These are phyloP conservation scores for Kluyveromyces lactis DNA, from an alignment of 805 yeast genomes.

Conservation along the genomic window DNA sequence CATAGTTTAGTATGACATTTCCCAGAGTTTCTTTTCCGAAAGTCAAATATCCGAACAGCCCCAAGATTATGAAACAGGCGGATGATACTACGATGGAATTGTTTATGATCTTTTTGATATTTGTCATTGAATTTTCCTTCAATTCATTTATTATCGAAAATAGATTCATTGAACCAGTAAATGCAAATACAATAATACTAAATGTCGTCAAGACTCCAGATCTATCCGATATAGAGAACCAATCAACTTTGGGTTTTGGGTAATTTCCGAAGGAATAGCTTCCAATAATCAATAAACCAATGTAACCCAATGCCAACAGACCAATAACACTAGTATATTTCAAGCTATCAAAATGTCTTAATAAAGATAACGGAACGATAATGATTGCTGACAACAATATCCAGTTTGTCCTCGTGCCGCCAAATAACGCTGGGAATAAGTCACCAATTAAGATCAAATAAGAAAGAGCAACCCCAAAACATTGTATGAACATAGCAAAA, in stretches of 20 bases:
- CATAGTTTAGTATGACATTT: conserved; percentile 62
- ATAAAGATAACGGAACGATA: conserved; percentile 54
- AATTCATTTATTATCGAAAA: conserved; percentile 70
- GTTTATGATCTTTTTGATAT: conserved; percentile 37
- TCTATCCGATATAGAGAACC: conserved; percentile 35
- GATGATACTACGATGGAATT: conserved; percentile 48
- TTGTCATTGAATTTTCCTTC: conserved; percentile 42
- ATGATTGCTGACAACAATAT: conserved; percentile 44
- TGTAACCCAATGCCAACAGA: conserved; percentile 54
- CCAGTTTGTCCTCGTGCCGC: conserved; percentile 33
- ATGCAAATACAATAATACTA: conserved; percentile 71
- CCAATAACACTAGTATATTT: conserved; percentile 68
- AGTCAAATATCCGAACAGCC: conserved; percentile 61
- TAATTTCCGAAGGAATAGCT: conserved; percentile 38
- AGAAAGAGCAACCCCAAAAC: conserved; percentile 69
- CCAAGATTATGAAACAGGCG: conserved; percentile 51
- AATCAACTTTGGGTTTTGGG: conserved; percentile 33
- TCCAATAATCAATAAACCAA: conserved; percentile 45
- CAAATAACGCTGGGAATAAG: conserved; percentile 56
- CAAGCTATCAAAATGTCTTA: conserved; percentile 58
- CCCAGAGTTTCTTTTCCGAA: conserved; percentile 62
- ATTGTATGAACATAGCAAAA: conserved; percentile 64
- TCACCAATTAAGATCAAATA: conserved; percentile 73
- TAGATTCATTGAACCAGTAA: conserved; percentile 75
- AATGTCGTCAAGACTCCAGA: conserved; percentile 51